A percentile compares a stretch with the other conserved stretches of the same genome.
phyloP scores from a whole-genome alignment of 106 monocot genomes.

The Dendrobium chrysotoxum region DNA sequence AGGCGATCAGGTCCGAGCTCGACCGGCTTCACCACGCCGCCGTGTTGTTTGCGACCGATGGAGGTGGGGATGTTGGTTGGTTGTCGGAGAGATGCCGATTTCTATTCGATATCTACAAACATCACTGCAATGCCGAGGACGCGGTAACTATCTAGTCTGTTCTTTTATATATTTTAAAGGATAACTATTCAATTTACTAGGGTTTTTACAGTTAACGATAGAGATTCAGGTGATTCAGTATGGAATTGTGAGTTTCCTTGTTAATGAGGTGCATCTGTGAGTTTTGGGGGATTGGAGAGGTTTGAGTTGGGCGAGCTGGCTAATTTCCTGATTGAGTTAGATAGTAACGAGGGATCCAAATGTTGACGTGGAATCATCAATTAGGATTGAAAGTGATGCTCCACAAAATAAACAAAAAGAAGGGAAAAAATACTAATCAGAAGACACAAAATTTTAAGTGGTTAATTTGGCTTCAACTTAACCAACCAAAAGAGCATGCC shows the following conservation, averaged over 20 bases:
- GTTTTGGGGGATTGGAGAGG: not conserved
- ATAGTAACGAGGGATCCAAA: not conserved
- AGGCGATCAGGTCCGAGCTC: constrained; percentile 83
- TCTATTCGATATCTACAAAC: constrained; percentile 78
- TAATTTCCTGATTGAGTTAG: not conserved
- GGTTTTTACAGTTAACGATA: not conserved
- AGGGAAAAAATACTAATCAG: not conserved
- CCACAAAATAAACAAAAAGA: not conserved
- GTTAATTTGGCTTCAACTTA: too few species aligned
- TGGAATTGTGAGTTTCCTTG: not conserved
- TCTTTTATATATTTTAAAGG: not conserved
- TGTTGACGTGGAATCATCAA: not conserved
- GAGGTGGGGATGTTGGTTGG: constrained; percentile 47
- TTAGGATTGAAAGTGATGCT: not conserved
- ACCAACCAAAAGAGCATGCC: too few species aligned
- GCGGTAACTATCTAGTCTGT: constrained; percentile 41
- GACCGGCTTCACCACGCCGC: constrained; percentile 73
- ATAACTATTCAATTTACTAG: not conserved
- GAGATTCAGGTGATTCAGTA: not conserved
- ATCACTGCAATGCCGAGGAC: constrained; percentile 98
- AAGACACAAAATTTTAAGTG: not conserved
- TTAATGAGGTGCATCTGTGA: not conserved
- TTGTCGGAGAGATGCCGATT: constrained; percentile 66
- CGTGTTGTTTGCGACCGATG: constrained; percentile 64
- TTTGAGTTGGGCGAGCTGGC: not conserved